Conservation (phyloP, 2,329 filamentous ascomycete species). For the Colletotrichum sp. region DNA sequence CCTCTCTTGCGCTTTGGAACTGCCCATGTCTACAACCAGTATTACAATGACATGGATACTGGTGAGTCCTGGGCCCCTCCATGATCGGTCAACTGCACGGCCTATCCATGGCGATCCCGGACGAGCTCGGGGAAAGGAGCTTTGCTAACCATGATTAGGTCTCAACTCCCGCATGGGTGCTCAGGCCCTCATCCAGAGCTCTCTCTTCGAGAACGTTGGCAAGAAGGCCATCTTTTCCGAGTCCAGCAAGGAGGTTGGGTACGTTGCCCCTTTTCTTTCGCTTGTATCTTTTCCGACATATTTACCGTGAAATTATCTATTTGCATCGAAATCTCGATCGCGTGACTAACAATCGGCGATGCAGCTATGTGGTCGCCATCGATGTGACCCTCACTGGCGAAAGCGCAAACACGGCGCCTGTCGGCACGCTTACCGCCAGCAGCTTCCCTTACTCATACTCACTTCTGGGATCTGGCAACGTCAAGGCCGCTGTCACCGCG, state of each 20-base stretch:
- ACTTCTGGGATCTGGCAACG: slow-evolving; percentile 45
- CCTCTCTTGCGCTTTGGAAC: slow-evolving; percentile 68
- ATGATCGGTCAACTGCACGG: fast-evolving
- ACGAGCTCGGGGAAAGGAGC: neutral
- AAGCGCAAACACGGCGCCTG: slow-evolving; percentile 49
- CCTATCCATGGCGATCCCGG: neutral
- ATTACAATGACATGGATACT: slow-evolving; percentile 37
- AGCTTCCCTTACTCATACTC: slow-evolving; percentile 53
- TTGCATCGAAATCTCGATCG: neutral
- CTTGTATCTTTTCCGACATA: neutral
- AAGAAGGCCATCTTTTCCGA: slow-evolving; percentile 29
- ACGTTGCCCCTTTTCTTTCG: neutral
- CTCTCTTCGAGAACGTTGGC: slow-evolving; percentile 47
- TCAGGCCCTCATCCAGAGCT: slow-evolving; percentile 58
- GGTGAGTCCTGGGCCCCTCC: neutral
- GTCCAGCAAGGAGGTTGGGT: slow-evolving; percentile 32
- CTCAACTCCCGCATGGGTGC: slow-evolving; percentile 59
- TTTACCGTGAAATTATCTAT: neutral
- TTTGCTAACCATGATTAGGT: slow-evolving; percentile 24
- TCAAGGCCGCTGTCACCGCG: slow-evolving; percentile 42
- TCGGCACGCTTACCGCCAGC: slow-evolving; percentile 50
- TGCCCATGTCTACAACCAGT: slow-evolving; percentile 54
- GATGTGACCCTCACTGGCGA: slow-evolving; percentile 44
- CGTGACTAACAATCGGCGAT: neutral
- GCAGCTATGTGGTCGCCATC: slow-evolving; percentile 36